A percentile compares a stretch with the other conserved stretches of the same genome.
phyloP scores from a whole-genome alignment of 768 basidiomycete species.

The Amanita rubescens region DNA sequence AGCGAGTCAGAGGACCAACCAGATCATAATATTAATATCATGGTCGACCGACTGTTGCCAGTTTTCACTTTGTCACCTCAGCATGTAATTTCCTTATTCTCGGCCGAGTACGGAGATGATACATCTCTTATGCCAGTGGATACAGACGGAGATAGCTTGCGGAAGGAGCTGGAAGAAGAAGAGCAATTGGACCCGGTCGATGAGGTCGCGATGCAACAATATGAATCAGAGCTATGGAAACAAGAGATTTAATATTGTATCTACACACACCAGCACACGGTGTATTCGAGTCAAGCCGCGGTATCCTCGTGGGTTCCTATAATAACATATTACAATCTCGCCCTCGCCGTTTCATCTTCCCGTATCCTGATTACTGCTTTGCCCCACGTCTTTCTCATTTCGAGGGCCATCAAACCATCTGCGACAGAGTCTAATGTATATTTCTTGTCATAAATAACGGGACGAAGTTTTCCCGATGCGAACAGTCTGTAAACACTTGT shows the following conservation, averaged over 20 bases:
- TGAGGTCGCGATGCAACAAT: conserved; percentile 17
- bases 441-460: conserved; percentile 61
- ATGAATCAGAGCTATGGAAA: conserved; percentile 39
- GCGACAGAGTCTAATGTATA: conserved; percentile 62
- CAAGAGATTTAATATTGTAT: conserved; percentile 4
- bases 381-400: conserved; percentile 86
- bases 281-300: neutral
- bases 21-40: neutral
- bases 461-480: conserved; percentile 52
- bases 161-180: conserved; percentile 36
- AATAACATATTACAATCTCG: conserved; percentile 36
- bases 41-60: neutral
- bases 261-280: neutral
- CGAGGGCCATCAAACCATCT: conserved; percentile 69
- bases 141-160: conserved; percentile 18
- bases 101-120: neutral
- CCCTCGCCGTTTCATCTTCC: conserved; percentile 33
- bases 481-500: conserved; percentile 41
- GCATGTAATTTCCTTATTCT: neutral
- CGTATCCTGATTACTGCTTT: conserved; percentile 70
- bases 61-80: neutral
- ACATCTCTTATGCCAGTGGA: conserved; percentile 16
- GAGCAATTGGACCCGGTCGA: conserved; percentile 32
- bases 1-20: neutral
- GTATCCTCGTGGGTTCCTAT: neutral